phyloP scores from a whole-genome alignment of 1,284 basidiomycete species.

The Psilocybe mexicana region DNA sequence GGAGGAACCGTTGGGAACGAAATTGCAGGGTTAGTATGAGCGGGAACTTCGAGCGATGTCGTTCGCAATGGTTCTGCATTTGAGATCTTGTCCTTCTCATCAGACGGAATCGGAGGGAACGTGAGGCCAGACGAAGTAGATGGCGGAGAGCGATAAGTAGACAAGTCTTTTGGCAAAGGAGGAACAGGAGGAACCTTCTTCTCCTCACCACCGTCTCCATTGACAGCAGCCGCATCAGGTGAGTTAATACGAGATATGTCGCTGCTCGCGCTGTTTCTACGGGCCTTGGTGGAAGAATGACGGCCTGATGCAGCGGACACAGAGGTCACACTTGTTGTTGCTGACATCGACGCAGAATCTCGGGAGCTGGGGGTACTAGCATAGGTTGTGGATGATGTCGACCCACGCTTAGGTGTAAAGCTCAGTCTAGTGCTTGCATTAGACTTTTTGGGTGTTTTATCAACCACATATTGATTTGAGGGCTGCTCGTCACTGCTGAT shows the following conservation, averaged over 20 bases:
- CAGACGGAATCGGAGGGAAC: slow-evolving; percentile 42
- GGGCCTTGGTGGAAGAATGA: slow-evolving; percentile 56
- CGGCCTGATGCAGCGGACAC: slow-evolving; percentile 66
- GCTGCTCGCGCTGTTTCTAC: slow-evolving; percentile 84
- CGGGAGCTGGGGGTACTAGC: slow-evolving; percentile 76
- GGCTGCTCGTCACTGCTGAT: slow-evolving; percentile 59
- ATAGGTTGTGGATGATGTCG: slow-evolving; percentile 85
- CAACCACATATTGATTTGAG: slow-evolving; percentile 40
- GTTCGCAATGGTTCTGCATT: slow-evolving; percentile 45
- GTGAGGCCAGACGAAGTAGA: slow-evolving; percentile 51
- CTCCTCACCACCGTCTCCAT: slow-evolving; percentile 61
- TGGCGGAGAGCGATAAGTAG: slow-evolving; percentile 72
- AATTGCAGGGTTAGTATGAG: slow-evolving; percentile 30
- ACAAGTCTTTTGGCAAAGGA: slow-evolving; percentile 90
- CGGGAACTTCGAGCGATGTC: slow-evolving; percentile 55
- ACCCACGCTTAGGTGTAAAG: slow-evolving; percentile 82
- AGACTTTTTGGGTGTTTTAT: slow-evolving; percentile 69
- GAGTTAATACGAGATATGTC: slow-evolving; percentile 79
- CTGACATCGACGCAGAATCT: slow-evolving; percentile 79
- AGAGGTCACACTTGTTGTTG: slow-evolving; percentile 75
- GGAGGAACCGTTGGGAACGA: slow-evolving; percentile 35
- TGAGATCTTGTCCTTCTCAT: slow-evolving; percentile 39
- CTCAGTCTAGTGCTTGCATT: slow-evolving; percentile 59
- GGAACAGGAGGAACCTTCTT: slow-evolving; percentile 89
- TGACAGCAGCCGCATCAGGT: slow-evolving; percentile 58